Conservation (phyloP, 2,329 filamentous ascomycete species). For the Scolecobasidium constrictum region DNA sequence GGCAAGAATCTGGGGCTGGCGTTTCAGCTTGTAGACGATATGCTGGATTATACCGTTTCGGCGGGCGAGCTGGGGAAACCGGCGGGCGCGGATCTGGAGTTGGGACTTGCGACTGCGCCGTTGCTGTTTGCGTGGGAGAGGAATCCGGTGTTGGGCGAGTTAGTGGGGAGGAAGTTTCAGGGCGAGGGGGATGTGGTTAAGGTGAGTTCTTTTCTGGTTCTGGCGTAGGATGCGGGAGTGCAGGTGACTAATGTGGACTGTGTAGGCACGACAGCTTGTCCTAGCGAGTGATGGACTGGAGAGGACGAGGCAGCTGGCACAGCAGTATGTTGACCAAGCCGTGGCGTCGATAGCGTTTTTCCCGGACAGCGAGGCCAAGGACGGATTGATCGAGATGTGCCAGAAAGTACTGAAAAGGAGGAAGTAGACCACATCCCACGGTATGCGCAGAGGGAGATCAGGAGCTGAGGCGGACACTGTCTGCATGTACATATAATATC, state of each 20-base stretch:
- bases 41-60: slow-evolving; percentile 90
- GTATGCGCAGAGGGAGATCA: no score
- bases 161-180: slow-evolving; percentile 87
- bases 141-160: slow-evolving; percentile 67
- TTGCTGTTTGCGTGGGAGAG: slow-evolving; percentile 93
- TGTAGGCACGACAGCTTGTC: slow-evolving; percentile 80
- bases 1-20: slow-evolving; percentile 89
- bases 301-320: slow-evolving; percentile 80
- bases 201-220: slow-evolving; percentile 53
- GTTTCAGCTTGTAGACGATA: slow-evolving; percentile 95
- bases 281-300: slow-evolving; percentile 76
- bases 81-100: slow-evolving; percentile 82
- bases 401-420: slow-evolving; percentile 79
- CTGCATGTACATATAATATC: no score
- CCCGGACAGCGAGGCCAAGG: slow-evolving; percentile 90
- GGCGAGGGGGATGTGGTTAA: slow-evolving; percentile 71
- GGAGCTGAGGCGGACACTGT: no score
- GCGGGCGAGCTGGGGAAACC: slow-evolving; percentile 85
- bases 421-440: no score
- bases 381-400: slow-evolving; percentile 86
- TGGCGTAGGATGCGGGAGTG: no score
- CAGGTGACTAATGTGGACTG: no score
- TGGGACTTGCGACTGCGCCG: slow-evolving; percentile 88
- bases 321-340: slow-evolving; percentile 83
- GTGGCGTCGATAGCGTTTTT: slow-evolving; percentile 74